Conservation (phyloP, 805 yeast genomes). For the Spathaspora arborariae region DNA sequence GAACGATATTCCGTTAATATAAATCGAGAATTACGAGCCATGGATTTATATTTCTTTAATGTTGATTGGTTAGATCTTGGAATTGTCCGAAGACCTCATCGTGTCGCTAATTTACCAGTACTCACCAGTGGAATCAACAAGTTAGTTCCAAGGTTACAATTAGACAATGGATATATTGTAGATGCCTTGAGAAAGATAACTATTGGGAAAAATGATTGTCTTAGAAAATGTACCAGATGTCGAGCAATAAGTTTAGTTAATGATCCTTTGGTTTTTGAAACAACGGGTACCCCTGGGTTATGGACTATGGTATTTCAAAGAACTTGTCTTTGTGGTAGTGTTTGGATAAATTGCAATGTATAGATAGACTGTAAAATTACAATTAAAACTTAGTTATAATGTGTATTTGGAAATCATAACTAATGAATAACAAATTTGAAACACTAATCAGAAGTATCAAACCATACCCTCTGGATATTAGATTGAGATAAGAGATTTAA, state of each 20-base stretch:
- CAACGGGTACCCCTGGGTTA: conserved; percentile 26
- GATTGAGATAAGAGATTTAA: too few relatives aligned
- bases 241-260: conserved; percentile 38
- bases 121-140: background rate
- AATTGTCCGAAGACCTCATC: too few relatives aligned
- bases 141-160: conserved; percentile 19
- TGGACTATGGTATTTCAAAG: conserved; percentile 71
- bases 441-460: too few relatives aligned
- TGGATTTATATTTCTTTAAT: conserved; percentile 60
- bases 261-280: conserved; percentile 37
- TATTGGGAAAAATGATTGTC: conserved; percentile 16
- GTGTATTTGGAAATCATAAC: too few relatives aligned
- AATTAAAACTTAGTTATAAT: too few relatives aligned
- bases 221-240: conserved; percentile 41
- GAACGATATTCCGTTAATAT: conserved; percentile 44
- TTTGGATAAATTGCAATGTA: conserved; percentile 49
- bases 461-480: too few relatives aligned
- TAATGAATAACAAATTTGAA: too few relatives aligned
- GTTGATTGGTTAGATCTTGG: conserved; percentile 59
- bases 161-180: conserved; percentile 21
- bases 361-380: background rate
- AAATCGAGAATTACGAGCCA: conserved; percentile 43
- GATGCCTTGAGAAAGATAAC: conserved; percentile 38
- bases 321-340: conserved; percentile 74
- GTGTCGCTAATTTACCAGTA: background rate